Conservation (phyloP, 345 rosid genomes). For the Populus tremula region DNA sequence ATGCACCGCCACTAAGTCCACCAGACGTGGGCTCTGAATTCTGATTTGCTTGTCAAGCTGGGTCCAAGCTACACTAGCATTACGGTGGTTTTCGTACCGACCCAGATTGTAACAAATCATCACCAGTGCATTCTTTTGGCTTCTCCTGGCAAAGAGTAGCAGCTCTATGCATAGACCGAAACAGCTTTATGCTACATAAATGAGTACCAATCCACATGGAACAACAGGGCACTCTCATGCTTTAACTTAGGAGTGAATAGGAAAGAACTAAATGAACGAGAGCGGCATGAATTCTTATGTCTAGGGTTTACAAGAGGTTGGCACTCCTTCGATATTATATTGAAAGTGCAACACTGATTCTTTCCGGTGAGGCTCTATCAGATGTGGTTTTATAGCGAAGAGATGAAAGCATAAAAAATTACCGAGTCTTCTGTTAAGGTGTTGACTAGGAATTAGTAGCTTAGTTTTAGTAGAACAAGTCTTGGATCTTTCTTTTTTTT, state of each 20-base stretch:
- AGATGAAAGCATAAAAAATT: too few relatives aligned
- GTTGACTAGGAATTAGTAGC: too few relatives aligned
- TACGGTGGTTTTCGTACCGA: background rate
- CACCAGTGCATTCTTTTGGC: background rate
- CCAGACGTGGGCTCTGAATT: too few relatives aligned
- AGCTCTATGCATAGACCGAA: too few relatives aligned
- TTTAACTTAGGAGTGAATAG: background rate
- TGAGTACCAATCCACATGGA: background rate
- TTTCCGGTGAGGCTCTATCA: background rate
- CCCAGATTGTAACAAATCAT: background rate
- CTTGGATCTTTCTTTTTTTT: too few relatives aligned
- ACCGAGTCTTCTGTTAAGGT: background rate
- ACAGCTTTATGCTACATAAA: too few relatives aligned
- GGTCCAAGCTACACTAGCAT: background rate
- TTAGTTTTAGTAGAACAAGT: too few relatives aligned
- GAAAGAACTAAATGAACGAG: background rate
- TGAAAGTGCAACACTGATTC: background rate
- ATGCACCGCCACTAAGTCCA: too few relatives aligned
- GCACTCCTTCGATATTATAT: background rate
- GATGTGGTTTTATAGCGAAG: background rate
- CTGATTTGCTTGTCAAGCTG: too few relatives aligned
- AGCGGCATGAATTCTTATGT: background rate
- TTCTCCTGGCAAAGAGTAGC: background rate
- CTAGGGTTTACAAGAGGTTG: background rate
- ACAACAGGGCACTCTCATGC: background rate